Evolutionary conservation across 2,329 filamentous ascomycete species (phyloP).

Genomic region (Ophiosphaerella herpotricha): DNA sequence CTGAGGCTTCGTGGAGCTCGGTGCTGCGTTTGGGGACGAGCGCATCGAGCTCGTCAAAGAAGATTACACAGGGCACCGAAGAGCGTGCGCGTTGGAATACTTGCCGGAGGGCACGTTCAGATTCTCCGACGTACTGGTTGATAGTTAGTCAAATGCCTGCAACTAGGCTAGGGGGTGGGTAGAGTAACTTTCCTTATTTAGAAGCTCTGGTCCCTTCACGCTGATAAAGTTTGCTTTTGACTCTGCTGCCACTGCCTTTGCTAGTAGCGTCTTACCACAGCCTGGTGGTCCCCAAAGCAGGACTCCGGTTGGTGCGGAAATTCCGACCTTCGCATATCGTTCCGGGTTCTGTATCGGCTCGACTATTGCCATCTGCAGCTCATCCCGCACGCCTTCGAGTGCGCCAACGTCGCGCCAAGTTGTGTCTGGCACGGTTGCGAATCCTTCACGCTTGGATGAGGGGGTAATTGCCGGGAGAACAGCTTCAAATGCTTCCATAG

Average conservation of each 20-base stretch:
- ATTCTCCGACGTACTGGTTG: conserved; percentile 81
- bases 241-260: conserved; percentile 94
- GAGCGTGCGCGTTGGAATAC: conserved; percentile 87
- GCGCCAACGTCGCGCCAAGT: conserved; percentile 94
- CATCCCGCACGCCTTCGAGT: conserved; percentile 74
- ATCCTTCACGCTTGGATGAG: conserved; percentile 88
- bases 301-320: conserved; percentile 81
- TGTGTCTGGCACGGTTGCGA: conserved; percentile 89
- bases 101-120: conserved; percentile 88
- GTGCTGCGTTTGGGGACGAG: conserved; percentile 84
- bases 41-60: conserved; percentile 97
- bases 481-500: conserved; percentile 70
- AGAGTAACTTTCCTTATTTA: conserved; percentile 70
- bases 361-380: conserved; percentile 84
- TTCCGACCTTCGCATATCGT: conserved; percentile 75
- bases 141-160: conserved; percentile 4
- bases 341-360: conserved; percentile 84
- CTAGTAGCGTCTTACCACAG: conserved; percentile 94
- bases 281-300: conserved; percentile 96
- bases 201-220: conserved; percentile 91
- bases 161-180: not conserved
- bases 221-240: conserved; percentile 97
- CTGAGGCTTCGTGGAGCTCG: conserved; percentile 75
- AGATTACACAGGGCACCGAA: conserved; percentile 89
- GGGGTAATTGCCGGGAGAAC: conserved; percentile 78